phyloP scores from a whole-genome alignment of 306 rosid genomes.

The Luffa aegyptiaca region DNA sequence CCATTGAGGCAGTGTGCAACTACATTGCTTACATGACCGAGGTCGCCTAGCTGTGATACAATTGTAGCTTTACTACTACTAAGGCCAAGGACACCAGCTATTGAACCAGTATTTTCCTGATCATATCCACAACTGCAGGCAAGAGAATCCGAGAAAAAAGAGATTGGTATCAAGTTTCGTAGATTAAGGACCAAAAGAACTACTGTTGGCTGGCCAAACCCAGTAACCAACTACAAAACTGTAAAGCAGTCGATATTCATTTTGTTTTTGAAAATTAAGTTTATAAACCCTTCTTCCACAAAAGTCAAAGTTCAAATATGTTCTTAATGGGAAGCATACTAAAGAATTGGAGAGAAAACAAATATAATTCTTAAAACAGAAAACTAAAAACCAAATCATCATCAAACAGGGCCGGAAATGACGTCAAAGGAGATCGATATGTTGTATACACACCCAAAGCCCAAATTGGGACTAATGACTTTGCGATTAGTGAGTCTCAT shows the following conservation, averaged over 20 bases:
- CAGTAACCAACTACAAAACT: neutral
- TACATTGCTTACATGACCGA: conserved; percentile 37
- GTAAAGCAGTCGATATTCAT: no score
- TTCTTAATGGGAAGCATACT: neutral
- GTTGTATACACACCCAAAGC: conserved; percentile 56
- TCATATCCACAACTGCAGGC: conserved; percentile 65
- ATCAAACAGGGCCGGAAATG: neutral
- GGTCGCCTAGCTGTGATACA: conserved; percentile 37
- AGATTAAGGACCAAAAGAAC: neutral
- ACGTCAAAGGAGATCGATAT: neutral
- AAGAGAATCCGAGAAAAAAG: neutral
- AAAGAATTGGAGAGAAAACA: no score
- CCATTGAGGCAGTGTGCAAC: conserved; percentile 63
- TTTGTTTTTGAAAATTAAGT: no score
- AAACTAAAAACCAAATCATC: neutral
- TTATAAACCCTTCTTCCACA: no score
- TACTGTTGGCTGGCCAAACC: neutral
- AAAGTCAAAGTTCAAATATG: neutral
- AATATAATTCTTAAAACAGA: neutral
- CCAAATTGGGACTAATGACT: conserved; percentile 23
- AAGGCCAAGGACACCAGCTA: conserved; percentile 72
- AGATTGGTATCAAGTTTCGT: neutral
- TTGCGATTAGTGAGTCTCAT: conserved; percentile 33
- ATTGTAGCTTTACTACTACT: conserved; percentile 50
- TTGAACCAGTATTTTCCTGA: conserved; percentile 32